These are phyloP conservation scores for Candida succiphila DNA, from an alignment of 805 yeast genomes.

Conservation along the genomic window DNA sequence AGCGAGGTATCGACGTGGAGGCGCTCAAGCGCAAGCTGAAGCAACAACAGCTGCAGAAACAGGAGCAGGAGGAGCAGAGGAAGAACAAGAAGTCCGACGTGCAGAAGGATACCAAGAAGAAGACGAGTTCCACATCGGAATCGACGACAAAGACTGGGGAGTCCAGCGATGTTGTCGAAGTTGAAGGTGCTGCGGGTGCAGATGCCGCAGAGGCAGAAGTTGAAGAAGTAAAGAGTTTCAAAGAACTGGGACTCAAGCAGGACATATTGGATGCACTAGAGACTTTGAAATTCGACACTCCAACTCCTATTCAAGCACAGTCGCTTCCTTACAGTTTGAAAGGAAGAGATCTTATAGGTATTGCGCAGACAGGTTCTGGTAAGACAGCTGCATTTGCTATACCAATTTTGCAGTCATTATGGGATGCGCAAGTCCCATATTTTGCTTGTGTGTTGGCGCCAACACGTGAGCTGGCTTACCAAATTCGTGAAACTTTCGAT, in stretches of 20 bases:
- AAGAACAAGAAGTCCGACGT: conserved; percentile 2
- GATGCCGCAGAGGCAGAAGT: conserved; percentile 4
- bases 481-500: conserved; percentile 89
- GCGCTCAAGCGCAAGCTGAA: conserved; percentile 19
- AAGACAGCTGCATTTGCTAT: conserved; percentile 98
- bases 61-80: conserved; percentile 2
- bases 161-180: too few relatives aligned
- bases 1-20: conserved; percentile 18
- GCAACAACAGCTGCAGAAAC: conserved; percentile 4
- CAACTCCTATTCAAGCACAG: conserved; percentile 91
- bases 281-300: conserved; percentile 62
- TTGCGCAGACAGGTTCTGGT: conserved; percentile 97
- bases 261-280: conserved; percentile 76
- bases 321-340: conserved; percentile 85
- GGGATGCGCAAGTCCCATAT: conserved; percentile 83
- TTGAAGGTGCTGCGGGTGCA: too few relatives aligned
- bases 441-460: conserved; percentile 86
- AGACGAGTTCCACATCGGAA: too few relatives aligned
- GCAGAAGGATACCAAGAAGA: too few relatives aligned
- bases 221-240: conserved; percentile 27
- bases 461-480: conserved; percentile 78
- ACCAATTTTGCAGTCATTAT: conserved; percentile 83
- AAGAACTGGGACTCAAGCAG: conserved; percentile 57
- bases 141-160: too few relatives aligned
- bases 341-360: conserved; percentile 89